phyloP scores from a whole-genome alignment of 805 yeast species.

The Clavispora carvajalis region DNA sequence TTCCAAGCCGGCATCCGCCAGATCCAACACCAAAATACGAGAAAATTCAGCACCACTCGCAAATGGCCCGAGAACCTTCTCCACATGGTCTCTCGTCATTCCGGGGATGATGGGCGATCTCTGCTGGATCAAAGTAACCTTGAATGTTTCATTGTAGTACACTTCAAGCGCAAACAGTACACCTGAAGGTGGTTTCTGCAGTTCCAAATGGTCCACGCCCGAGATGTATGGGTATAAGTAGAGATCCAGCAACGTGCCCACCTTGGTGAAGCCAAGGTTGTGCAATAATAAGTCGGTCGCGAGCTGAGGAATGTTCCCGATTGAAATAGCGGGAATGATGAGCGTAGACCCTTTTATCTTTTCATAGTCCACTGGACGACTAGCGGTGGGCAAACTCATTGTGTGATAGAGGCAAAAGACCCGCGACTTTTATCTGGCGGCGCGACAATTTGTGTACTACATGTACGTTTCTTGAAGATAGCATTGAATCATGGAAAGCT shows the following conservation, averaged over 20 bases:
- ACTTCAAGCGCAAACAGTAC: constrained; percentile 64
- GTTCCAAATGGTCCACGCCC: constrained; percentile 50
- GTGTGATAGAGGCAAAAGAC: background rate
- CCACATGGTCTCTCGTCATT: constrained; percentile 44
- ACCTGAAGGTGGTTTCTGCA: constrained; percentile 19
- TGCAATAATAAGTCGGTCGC: constrained; percentile 68
- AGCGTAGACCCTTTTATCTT: constrained; percentile 32
- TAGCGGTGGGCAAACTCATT: constrained; percentile 1
- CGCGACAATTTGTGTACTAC: background rate
- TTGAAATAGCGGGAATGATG: constrained; percentile 75
- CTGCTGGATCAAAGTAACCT: constrained; percentile 65
- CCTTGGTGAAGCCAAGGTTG: constrained; percentile 46
- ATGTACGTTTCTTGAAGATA: no score
- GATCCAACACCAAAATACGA: constrained; percentile 56
- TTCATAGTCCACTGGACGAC: background rate
- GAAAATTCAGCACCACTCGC: constrained; percentile 36
- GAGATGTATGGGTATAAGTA: constrained; percentile 79
- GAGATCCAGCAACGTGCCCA: constrained; percentile 53
- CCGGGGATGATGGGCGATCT: constrained; percentile 81
- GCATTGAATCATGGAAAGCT: no score
- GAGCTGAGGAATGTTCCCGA: constrained; percentile 89
- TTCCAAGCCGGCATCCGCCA: constrained; percentile 62
- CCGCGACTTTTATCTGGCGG: background rate
- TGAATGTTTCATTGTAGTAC: constrained; percentile 37
- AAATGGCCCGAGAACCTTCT: constrained; percentile 47